Evolutionary conservation across 441 rosid genomes (phyloP).

Genomic region (Arabidopsis hybrid): DNA sequence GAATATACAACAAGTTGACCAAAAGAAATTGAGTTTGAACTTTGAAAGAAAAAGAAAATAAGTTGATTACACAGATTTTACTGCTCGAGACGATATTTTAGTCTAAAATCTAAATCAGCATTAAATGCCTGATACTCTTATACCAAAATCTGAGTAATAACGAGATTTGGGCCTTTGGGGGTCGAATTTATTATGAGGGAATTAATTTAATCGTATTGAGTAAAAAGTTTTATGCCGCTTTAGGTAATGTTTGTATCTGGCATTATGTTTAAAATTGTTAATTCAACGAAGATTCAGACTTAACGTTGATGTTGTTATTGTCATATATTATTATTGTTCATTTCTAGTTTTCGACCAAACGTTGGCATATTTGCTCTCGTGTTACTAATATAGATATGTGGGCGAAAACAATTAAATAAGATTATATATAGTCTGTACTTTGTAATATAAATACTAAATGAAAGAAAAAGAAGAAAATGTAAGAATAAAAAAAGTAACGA

Average conservation of each 20-base stretch:
- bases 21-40: background rate
- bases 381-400: background rate
- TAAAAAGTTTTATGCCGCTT: background rate
- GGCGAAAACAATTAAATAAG: background rate
- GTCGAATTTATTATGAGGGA: background rate
- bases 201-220: background rate
- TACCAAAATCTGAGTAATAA: background rate
- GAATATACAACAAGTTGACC: background rate
- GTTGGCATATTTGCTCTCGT: background rate
- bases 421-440: background rate
- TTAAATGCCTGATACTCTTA: background rate
- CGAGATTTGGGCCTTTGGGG: background rate
- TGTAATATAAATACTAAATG: background rate
- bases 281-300: background rate
- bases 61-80: background rate
- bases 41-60: background rate
- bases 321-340: slow-evolving; percentile 2
- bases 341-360: slow-evolving; percentile 1
- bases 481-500: background rate
- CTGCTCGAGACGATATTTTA: background rate
- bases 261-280: background rate
- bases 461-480: background rate
- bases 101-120: background rate
- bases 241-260: slow-evolving; percentile 1
- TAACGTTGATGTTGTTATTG: slow-evolving; percentile 3